These are phyloP conservation scores for Aspergillus neoniger DNA, from an alignment of 2,329 filamentous ascomycete genomes.

Conservation along the genomic window DNA sequence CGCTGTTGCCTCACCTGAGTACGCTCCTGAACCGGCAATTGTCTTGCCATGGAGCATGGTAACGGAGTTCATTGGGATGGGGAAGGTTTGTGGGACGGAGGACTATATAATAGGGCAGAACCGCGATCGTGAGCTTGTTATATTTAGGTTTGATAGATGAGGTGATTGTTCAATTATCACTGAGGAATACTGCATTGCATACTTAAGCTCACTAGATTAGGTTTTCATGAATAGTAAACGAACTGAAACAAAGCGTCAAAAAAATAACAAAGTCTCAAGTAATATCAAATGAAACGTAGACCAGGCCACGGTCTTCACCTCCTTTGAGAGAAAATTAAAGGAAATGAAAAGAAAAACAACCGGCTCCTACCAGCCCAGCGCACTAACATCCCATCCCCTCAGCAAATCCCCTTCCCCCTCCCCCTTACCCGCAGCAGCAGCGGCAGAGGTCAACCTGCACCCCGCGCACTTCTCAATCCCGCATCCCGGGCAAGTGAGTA, in stretches of 20 bases:
- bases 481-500: constrained; percentile 32
- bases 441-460: constrained; percentile 29
- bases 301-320: too few species aligned
- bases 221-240: too few species aligned
- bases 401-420: too few species aligned
- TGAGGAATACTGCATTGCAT: too few species aligned
- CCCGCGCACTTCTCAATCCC: constrained; percentile 30
- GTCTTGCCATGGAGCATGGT: constrained; percentile 42
- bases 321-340: too few species aligned
- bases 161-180: not conserved
- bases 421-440: not conserved
- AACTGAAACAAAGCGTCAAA: too few species aligned
- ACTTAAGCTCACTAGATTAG: too few species aligned
- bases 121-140: constrained; percentile 51
- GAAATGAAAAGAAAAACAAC: too few species aligned
- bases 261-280: too few species aligned
- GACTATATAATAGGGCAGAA: constrained; percentile 65
- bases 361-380: too few species aligned
- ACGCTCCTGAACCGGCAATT: constrained; percentile 25
- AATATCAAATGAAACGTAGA: too few species aligned
- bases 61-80: constrained; percentile 53
- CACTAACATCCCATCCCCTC: too few species aligned
- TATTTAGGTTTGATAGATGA: constrained; percentile 53
- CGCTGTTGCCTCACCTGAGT: constrained; percentile 32
- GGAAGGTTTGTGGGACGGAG: constrained; percentile 61